Evolutionary conservation across 768 basidiomycete species (phyloP), one percentile per base, ranked within the genome.

Genomic region (Amanita pallidorosea): DNA sequence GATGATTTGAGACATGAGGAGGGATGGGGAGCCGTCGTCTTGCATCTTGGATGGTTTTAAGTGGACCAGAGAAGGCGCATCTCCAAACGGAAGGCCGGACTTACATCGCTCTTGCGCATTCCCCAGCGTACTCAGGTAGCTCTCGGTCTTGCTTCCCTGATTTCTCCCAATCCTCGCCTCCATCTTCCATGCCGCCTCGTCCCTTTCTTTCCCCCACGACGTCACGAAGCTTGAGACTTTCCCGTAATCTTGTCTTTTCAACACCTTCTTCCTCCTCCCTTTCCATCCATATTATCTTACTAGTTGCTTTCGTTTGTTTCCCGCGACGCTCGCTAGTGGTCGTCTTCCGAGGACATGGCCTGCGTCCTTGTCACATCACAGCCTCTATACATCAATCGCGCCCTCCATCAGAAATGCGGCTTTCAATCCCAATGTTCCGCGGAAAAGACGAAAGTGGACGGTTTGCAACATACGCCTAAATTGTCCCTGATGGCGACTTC

Each of bases 1-100:
- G 60, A 80, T 76, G 60, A 83, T 70, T 56, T 78, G 73, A 57
- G 80, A 77, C 73, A 80, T 77, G 58, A 73, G 61, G 45, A 72
- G 63, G 54, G 68, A 56, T 42, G 67, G 65, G 38, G 66, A 67
- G 53, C 55, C 25, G 12, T 48, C 47, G 47, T 48, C 47, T 12
- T 25, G 35, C 47, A 48, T 48, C 7, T 22, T 25, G 47, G 47
- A 48, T 25, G 47, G 47, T 51, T 51, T 51, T 44, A 51, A 51
- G 40, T 50, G 49, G 41, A 50, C 49, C 49, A 33, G 49, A 50
- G 48, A 49, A 49, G 49, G 29, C 40, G 36, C 38, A 42, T 50
- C 49, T 43, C 49, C 38, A 35, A 50, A 12, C 13, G 38, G 50
- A 48, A 57, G 54, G 54, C 60, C 67, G 65, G 65, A 61, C 59